Conservation (phyloP, 345 rosid genomes). For the Lepidium aucheri region DNA sequence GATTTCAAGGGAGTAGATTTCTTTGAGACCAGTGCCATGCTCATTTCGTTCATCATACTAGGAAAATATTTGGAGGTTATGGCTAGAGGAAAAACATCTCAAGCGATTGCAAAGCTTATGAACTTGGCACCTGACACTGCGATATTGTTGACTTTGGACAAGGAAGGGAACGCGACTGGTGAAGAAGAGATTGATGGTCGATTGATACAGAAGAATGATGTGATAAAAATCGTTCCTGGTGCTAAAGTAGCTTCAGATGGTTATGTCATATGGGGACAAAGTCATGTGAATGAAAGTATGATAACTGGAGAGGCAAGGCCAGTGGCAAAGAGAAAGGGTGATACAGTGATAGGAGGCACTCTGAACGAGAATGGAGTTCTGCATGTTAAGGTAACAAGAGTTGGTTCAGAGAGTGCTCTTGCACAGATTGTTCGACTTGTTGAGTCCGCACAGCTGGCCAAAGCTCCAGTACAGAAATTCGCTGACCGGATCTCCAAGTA, state of each 20-base stretch:
- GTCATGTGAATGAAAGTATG: slow-evolving; percentile 76
- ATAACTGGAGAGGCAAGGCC: slow-evolving; percentile 72
- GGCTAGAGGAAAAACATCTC: slow-evolving; percentile 90
- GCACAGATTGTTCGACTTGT: slow-evolving; percentile 91
- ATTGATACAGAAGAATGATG: slow-evolving; percentile 71
- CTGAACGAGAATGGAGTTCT: slow-evolving; percentile 82
- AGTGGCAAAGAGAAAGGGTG: slow-evolving; percentile 71
- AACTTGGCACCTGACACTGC: slow-evolving; percentile 75
- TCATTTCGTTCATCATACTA: slow-evolving; percentile 77
- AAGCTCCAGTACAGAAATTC: slow-evolving; percentile 94
- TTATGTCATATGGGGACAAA: slow-evolving; percentile 58
- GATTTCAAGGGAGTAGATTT: slow-evolving; percentile 65
- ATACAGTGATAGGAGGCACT: slow-evolving; percentile 85
- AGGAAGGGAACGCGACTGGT: slow-evolving; percentile 47
- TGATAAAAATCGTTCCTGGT: slow-evolving; percentile 68
- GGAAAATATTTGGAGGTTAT: slow-evolving; percentile 86
- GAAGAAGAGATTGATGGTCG: slow-evolving; percentile 86
- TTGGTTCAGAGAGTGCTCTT: slow-evolving; percentile 92
- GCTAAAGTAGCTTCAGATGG: slow-evolving; percentile 73
- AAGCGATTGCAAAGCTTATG: slow-evolving; percentile 93
- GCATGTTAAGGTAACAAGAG: slow-evolving; percentile 68
- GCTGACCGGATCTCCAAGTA: slow-evolving; percentile 83
- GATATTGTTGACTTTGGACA: slow-evolving; percentile 46
- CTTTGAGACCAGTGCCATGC: slow-evolving; percentile 97
- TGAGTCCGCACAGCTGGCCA: slow-evolving; percentile 93